These are phyloP conservation scores for Groenewaldozyma salmanticensis DNA, from an alignment of 805 yeast species.

Conservation along the genomic window DNA sequence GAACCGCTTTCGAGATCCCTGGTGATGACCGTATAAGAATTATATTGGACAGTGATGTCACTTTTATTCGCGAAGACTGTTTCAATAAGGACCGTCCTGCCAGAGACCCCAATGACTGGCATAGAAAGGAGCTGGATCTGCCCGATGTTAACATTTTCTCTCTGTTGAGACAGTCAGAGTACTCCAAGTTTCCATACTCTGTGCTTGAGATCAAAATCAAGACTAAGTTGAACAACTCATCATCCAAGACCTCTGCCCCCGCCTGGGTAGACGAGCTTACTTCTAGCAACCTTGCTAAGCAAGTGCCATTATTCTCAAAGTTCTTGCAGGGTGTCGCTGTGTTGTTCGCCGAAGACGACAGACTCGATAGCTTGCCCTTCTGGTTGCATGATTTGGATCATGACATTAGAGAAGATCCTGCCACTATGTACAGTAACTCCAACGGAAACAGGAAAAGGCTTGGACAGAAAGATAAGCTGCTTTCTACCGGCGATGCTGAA, in stretches of 20 bases:
- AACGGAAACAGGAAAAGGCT: not conserved
- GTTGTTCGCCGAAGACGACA: conserved; percentile 81
- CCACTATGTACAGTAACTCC: conserved; percentile 43
- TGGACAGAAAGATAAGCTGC: not conserved
- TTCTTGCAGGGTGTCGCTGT: conserved; percentile 89
- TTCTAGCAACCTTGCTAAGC: conserved; percentile 76
- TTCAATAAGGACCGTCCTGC: conserved; percentile 79
- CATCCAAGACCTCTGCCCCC: conserved; percentile 15
- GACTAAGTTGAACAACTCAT: conserved; percentile 26
- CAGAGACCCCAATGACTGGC: conserved; percentile 86
- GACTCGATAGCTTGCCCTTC: conserved; percentile 80
- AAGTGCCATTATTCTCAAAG: conserved; percentile 88
- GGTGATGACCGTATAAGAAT: conserved; percentile 92
- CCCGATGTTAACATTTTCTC: conserved; percentile 55
- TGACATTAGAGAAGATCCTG: conserved; percentile 70
- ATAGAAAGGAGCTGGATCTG: conserved; percentile 76
- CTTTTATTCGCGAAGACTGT: conserved; percentile 83
- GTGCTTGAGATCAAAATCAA: conserved; percentile 79
- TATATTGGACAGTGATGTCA: conserved; percentile 79
- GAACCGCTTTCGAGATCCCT: conserved; percentile 97
- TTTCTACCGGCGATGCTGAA: conserved; percentile 30
- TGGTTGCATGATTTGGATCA: conserved; percentile 86
- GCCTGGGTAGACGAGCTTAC: conserved; percentile 82
- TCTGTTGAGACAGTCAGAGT: conserved; percentile 78
- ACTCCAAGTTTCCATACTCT: conserved; percentile 57